Percentiles rank a stretch among this genome's conserved stretches.
Conservation (phyloP, 331 rosid species). For the Acacia concinna region DNA sequence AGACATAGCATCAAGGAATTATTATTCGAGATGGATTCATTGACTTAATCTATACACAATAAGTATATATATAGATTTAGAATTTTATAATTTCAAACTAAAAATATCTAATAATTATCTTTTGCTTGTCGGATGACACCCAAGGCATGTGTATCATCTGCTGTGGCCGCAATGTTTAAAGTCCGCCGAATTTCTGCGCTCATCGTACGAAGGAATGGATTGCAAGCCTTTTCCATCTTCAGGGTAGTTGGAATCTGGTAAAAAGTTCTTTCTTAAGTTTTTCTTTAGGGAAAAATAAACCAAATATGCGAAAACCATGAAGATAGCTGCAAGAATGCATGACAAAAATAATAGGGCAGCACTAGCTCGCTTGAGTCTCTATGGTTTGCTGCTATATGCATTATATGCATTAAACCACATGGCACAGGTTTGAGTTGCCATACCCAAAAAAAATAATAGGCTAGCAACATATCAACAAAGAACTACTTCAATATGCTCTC, state of each 20-base stretch:
- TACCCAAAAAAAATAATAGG: no score
- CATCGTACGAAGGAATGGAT: constrained; percentile 85
- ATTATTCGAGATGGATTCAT: constrained; percentile 29
- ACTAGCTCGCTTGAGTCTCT: no score
- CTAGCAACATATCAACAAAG: constrained; percentile 1
- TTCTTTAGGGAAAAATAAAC: neutral
- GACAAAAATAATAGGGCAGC: neutral
- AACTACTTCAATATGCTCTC: neutral
- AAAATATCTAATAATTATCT: constrained; percentile 59
- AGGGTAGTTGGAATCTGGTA: constrained; percentile 75
- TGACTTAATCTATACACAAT: constrained; percentile 45
- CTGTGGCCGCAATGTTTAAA: constrained; percentile 57
- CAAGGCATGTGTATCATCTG: constrained; percentile 71
- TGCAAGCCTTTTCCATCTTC: constrained; percentile 84
- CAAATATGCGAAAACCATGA: constrained; percentile 7
- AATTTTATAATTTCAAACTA: constrained; percentile 8
- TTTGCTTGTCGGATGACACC: constrained; percentile 76
- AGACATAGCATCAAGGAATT: constrained; percentile 20
- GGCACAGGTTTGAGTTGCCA: no score
- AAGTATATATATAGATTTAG: constrained; percentile 23
- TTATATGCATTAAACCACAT: no score
- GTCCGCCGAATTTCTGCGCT: constrained; percentile 67
- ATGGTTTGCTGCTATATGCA: no score
- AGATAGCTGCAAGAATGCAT: neutral
- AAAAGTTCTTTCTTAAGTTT: constrained; percentile 3